Conservation (phyloP, 768 basidiomycete species). For the Guyanaporus albipodus region DNA sequence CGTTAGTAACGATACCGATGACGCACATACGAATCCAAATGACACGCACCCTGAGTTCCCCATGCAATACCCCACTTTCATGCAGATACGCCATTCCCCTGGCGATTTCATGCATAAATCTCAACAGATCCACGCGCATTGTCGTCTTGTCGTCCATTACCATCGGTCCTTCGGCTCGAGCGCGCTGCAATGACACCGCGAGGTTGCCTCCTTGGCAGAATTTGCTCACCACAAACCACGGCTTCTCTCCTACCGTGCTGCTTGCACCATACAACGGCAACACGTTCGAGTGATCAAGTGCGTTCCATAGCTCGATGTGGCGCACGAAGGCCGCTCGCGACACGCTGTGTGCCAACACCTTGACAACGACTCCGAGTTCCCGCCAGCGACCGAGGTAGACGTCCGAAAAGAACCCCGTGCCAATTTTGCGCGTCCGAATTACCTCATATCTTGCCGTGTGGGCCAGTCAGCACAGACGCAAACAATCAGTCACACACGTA, state of each 20-base stretch:
- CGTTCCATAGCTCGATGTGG: slow-evolving; percentile 71
- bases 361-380: slow-evolving; percentile 62
- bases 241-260: slow-evolving; percentile 61
- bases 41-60: slow-evolving; percentile 74
- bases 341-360: slow-evolving; percentile 61
- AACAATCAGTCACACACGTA: slow-evolving; percentile 16
- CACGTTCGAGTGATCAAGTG: slow-evolving; percentile 64
- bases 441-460: slow-evolving; percentile 69
- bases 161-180: background rate
- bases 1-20: background rate
- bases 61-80: slow-evolving; percentile 62
- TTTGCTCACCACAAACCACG: slow-evolving; percentile 78
- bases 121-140: slow-evolving; percentile 39
- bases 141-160: background rate
- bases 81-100: slow-evolving; percentile 84
- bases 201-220: slow-evolving; percentile 66
- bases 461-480: background rate
- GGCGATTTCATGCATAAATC: slow-evolving; percentile 70
- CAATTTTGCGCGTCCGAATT: slow-evolving; percentile 63
- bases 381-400: slow-evolving; percentile 79
- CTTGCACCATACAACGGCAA: slow-evolving; percentile 76
- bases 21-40: background rate
- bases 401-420: slow-evolving; percentile 71
- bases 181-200: slow-evolving; percentile 49
- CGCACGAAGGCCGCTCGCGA: slow-evolving; percentile 62